Percentiles rank a stretch among this genome's conserved stretches.
Evolutionary conservation across 169 alveolate genomes (phyloP).

Genomic region (Plasmodium fragile): DNA sequence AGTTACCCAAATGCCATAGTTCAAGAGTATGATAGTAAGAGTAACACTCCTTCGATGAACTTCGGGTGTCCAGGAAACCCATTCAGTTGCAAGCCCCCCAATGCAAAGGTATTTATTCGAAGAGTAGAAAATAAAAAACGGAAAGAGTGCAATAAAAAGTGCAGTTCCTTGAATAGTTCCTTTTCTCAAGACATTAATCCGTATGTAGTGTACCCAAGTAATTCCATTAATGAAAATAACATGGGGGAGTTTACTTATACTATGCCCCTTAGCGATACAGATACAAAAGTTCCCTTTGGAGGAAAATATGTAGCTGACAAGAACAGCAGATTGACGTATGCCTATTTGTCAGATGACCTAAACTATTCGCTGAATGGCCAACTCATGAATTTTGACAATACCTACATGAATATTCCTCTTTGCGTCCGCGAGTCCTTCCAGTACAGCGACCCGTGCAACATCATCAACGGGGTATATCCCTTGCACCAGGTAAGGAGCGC

Average conservation of each 20-base stretch:
- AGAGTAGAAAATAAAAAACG: conserved; percentile 51
- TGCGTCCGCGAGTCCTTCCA: conserved; percentile 25
- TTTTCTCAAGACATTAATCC: conserved; percentile 27
- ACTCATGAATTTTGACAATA: conserved; percentile 2
- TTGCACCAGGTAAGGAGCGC: conserved; percentile 15
- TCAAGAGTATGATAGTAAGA: conserved; percentile 21
- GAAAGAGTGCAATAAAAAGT: conserved; percentile 34
- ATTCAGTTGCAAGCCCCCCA: conserved; percentile 34
- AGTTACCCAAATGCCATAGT: conserved; percentile 27
- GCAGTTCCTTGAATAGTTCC: conserved; percentile 18
- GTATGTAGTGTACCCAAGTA: conserved; percentile 12
- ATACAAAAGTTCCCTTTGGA: background rate
- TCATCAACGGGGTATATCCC: conserved; percentile 6
- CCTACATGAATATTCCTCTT: conserved; percentile 28
- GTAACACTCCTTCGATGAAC: conserved; percentile 13
- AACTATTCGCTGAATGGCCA: conserved; percentile 42
- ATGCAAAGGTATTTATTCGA: conserved; percentile 56
- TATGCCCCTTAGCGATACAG: conserved; percentile 13
- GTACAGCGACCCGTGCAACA: background rate
- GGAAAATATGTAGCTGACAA: conserved; percentile 15
- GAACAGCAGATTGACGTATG: conserved; percentile 14
- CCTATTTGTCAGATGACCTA: conserved; percentile 16
- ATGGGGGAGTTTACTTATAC: conserved; percentile 24
- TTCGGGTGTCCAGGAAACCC: conserved; percentile 29
- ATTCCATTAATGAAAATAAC: conserved; percentile 39